Conservation (phyloP, 768 basidiomycete species). For the Auriscalpium vulgare region DNA sequence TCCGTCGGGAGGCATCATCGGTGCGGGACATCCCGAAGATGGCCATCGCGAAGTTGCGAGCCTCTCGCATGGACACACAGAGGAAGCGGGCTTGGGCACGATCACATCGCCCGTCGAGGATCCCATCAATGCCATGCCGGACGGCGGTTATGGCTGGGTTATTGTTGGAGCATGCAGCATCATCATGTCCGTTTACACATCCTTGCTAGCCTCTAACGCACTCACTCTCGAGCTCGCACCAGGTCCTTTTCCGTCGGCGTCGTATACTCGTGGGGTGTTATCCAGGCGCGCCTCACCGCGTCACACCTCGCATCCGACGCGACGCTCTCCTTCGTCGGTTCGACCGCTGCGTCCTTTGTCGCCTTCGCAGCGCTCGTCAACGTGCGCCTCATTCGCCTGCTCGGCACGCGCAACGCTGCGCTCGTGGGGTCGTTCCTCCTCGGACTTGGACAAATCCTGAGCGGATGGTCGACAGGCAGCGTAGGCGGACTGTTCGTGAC, state of each 20-base stretch:
- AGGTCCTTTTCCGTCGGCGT: conserved; percentile 22
- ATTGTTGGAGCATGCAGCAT: conserved; percentile 23
- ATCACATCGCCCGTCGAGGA: no score
- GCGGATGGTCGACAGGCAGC: conserved; percentile 17
- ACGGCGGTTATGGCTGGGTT: conserved; percentile 27
- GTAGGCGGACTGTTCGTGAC: conserved; percentile 23
- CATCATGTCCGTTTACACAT: conserved; percentile 16
- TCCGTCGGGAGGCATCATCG: no score
- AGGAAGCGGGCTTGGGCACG: no score
- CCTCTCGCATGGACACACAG: no score
- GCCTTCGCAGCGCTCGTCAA: conserved; percentile 23
- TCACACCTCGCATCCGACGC: conserved; percentile 19
- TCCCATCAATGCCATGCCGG: conserved; percentile 10
- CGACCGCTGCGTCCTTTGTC: conserved; percentile 22
- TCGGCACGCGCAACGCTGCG: conserved; percentile 23
- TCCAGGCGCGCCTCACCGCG: conserved; percentile 23
- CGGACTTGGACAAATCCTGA: conserved; percentile 23
- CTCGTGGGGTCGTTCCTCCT: conserved; percentile 23
- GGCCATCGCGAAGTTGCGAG: no score
- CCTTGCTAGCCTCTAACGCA: not conserved
- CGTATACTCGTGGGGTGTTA: conserved; percentile 24
- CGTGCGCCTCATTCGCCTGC: conserved; percentile 22
- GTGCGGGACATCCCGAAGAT: no score
- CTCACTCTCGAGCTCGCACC: not conserved
- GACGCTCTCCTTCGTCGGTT: conserved; percentile 26